Conservation (phyloP, 371 early-diverging fungal genomes). For the Smittium mucronatum region DNA sequence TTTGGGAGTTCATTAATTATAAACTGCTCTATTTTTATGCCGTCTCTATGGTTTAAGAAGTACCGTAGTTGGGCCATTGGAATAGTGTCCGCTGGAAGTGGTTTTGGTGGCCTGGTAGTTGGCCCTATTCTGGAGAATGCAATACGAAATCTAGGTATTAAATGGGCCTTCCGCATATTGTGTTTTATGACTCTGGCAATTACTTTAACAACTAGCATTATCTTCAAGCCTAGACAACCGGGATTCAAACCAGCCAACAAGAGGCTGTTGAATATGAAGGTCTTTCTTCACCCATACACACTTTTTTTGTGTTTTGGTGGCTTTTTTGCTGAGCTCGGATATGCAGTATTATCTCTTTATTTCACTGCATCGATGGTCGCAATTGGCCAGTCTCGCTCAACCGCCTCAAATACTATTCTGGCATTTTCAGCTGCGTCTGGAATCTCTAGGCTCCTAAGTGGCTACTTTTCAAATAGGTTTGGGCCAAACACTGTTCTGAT, state of each 20-base stretch:
- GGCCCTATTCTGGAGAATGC: slow-evolving; percentile 33
- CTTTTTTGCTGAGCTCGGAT: neutral
- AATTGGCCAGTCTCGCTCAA: neutral
- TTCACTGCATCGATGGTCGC: neutral
- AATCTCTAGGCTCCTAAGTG: slow-evolving; percentile 13
- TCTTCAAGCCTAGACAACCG: too few relatives aligned
- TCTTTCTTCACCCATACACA: neutral
- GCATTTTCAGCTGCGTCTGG: neutral
- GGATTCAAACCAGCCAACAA: too few relatives aligned
- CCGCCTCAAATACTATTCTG: slow-evolving; percentile 4
- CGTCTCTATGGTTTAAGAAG: slow-evolving; percentile 64
- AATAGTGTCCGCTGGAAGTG: slow-evolving; percentile 52
- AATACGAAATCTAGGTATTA: slow-evolving; percentile 27
- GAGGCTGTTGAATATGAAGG: too few relatives aligned
- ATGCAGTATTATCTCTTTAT: neutral
- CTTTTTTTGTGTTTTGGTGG: neutral
- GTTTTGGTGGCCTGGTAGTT: slow-evolving; percentile 55
- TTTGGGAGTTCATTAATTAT: slow-evolving; percentile 46
- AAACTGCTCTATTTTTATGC: slow-evolving; percentile 39
- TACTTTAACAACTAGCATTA: too few relatives aligned
- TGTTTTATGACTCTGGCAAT: too few relatives aligned
- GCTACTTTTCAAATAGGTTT: slow-evolving; percentile 37
- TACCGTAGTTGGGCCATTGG: slow-evolving; percentile 60
- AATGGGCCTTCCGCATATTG: slow-evolving; percentile 36
- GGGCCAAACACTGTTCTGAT: slow-evolving; percentile 43